These are phyloP conservation scores for Byssoonygena ceratinophila DNA, from an alignment of 2,329 filamentous ascomycete genomes.

Conservation along the genomic window DNA sequence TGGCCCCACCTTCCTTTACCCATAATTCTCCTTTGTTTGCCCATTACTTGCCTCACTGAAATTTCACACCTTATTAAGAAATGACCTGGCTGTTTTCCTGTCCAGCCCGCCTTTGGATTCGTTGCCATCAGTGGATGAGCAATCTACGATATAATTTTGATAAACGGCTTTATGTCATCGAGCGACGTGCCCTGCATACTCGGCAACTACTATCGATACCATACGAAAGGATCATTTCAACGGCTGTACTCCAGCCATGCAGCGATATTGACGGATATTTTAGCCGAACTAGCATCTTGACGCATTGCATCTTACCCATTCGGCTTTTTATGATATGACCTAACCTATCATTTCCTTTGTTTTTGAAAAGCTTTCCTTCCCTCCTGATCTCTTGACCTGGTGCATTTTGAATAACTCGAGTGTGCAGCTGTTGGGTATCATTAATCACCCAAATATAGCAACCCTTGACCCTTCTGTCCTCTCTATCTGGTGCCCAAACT, in stretches of 20 bases:
- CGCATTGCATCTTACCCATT: constrained; percentile 4
- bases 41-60: background rate
- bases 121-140: background rate
- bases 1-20: background rate
- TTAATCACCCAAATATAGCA: background rate
- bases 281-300: constrained; percentile 6
- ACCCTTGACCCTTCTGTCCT: background rate
- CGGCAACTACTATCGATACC: constrained; percentile 1
- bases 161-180: background rate
- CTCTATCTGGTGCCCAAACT: no score
- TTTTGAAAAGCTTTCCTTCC: constrained; percentile 5
- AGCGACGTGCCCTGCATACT: background rate
- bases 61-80: background rate
- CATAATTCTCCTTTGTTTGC: constrained; percentile 6
- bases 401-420: background rate
- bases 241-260: constrained; percentile 3
- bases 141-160: constrained; percentile 5
- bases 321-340: constrained; percentile 8
- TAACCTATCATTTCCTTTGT: constrained; percentile 8
- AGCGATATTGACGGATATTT: constrained; percentile 12
- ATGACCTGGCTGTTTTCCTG: background rate
- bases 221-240: background rate
- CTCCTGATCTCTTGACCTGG: background rate
- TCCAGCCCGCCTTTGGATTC: background rate
- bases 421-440: background rate